Base-by-base conservation (phyloP, 306 rosid species). In the Cucumis hystrix region DNA sequence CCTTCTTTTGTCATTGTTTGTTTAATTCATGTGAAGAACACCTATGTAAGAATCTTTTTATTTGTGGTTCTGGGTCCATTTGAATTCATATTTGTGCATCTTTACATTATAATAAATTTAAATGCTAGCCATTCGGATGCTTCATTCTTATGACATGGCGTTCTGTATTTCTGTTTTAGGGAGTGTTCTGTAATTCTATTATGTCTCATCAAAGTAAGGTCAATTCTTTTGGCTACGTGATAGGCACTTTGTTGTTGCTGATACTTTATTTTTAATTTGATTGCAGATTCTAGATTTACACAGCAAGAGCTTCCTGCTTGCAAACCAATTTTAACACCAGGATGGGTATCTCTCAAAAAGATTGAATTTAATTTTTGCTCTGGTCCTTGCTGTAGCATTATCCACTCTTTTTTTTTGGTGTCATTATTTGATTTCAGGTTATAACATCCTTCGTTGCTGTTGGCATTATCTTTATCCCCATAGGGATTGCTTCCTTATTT, bases 301-400 rank as follows among this genome's bases (percentile, higher is more conserved):
- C 97, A 93, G 83, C 98, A 91, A 88, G 97, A 93, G 84, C 97
- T 93, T 84, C 89, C 91, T 74, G 98, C 98, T 7, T 91, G 97
- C 91, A 91, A 93, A 77, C 97, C 98, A 82, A 88, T 91, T 86
- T 82, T 93, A 78, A 89, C 97, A 55, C 98, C 97, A 23, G 89
- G 91, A 84, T 88, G 91, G 96, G 98, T 93, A 89, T 74, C 52
- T 1, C 74, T 72, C 8, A 12, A 21, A 37, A 6, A 21, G 8
- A 60, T 74, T 25, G 57, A 45, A 69, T 23, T 69, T 45, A 23
- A 7, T 21, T 43, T 51, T 51, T 49, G 9, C 60, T 30, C 25
- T 43, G 43, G 28, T 78, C 25, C 64, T 40, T 47, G 8, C 60
- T 4, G 35, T 45, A 25, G 73, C 49, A 28, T 45, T 25, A 67